phyloP scores from a whole-genome alignment of 306 rosid species.

The Prinsepia uniflora region DNA sequence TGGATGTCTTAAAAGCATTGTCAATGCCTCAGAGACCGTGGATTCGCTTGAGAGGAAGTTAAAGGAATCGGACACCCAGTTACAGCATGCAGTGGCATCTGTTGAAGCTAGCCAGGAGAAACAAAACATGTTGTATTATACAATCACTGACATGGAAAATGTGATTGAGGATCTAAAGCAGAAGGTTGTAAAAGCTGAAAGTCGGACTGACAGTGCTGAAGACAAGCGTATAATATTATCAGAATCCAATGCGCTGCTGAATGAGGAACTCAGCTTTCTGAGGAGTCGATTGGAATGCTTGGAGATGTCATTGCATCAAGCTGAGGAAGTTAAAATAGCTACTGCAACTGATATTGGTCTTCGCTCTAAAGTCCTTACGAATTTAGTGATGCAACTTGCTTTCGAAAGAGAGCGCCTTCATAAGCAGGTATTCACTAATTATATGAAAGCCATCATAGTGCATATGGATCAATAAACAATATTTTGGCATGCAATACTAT shows the following conservation, averaged over 20 bases:
- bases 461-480: not conserved
- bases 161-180: conserved; percentile 69
- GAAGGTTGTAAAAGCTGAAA: conserved; percentile 70
- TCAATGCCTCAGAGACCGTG: conserved; percentile 31
- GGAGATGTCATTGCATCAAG: conserved; percentile 69
- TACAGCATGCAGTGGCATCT: conserved; percentile 73
- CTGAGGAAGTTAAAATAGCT: conserved; percentile 60
- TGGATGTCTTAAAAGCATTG: conserved; percentile 34
- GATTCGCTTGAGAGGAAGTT: conserved; percentile 56
- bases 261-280: conserved; percentile 61
- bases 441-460: not conserved
- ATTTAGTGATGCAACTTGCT: conserved; percentile 66
- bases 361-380: conserved; percentile 50
- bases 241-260: conserved; percentile 62
- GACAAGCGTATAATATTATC: conserved; percentile 66
- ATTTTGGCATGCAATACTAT: not conserved
- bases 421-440: conserved; percentile 58
- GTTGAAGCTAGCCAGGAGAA: conserved; percentile 87
- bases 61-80: conserved; percentile 45
- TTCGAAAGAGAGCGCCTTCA: conserved; percentile 89
- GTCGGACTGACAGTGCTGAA: conserved; percentile 66
- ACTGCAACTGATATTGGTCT: conserved; percentile 62
- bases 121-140: conserved; percentile 56
- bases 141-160: conserved; percentile 71
- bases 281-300: conserved; percentile 50